Conservation (phyloP, 768 basidiomycete species). For the Rhodotorula paludigena region DNA sequence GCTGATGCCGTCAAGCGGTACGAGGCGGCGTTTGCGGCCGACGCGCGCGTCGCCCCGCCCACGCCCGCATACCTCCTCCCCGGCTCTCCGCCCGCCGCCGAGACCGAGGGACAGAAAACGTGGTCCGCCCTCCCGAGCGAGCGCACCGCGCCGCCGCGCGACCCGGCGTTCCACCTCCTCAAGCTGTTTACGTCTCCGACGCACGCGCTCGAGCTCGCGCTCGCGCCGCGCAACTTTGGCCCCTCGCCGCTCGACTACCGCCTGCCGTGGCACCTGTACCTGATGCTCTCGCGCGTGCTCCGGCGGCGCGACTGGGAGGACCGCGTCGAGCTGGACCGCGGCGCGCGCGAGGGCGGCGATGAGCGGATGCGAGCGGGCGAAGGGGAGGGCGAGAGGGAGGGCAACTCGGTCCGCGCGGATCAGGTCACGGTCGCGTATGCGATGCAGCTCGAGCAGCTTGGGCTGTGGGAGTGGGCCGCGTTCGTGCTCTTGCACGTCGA, state of each 20-base stretch:
- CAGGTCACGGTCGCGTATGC: constrained; percentile 77
- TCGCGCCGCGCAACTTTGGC: constrained; percentile 68
- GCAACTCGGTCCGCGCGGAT: constrained; percentile 80
- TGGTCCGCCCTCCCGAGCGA: background rate
- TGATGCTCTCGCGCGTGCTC: constrained; percentile 76
- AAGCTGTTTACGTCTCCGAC: constrained; percentile 64
- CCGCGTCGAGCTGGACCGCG: constrained; percentile 58
- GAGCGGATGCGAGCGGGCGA: background rate
- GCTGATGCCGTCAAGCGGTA: constrained; percentile 30
- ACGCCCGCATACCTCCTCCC: constrained; percentile 38
- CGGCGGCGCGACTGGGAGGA: constrained; percentile 83
- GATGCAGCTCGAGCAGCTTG: constrained; percentile 72
- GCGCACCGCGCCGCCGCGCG: constrained; percentile 46
- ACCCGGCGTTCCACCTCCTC: constrained; percentile 77
- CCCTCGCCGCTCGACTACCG: constrained; percentile 73
- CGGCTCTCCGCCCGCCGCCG: background rate
- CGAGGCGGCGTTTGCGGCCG: constrained; percentile 9
- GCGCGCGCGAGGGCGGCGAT: constrained; percentile 54
- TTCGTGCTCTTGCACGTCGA: constrained; percentile 89
- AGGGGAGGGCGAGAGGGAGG: constrained; percentile 54
- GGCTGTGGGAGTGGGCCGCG: constrained; percentile 74
- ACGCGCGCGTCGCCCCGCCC: constrained; percentile 12
- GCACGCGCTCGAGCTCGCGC: constrained; percentile 61
- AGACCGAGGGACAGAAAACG: fast-evolving
- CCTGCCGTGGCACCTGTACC: constrained; percentile 86